phyloP scores from a whole-genome alignment of 768 basidiomycete species.

The Obba rivulosa region DNA sequence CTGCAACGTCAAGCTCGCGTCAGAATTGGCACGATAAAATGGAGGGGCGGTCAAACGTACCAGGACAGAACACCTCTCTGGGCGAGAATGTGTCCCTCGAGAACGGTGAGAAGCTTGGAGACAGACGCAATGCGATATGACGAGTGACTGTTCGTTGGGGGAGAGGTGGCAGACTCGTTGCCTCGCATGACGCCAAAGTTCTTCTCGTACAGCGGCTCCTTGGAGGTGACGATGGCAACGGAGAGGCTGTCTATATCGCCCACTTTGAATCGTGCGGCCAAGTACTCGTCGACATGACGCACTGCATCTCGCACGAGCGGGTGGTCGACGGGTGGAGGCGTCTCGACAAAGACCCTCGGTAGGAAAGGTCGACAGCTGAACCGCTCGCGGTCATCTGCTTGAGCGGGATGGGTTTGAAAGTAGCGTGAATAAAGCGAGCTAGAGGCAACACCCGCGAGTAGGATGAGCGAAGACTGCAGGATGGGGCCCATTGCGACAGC shows the following conservation, averaged over 20 bases:
- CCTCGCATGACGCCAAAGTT: slow-evolving; percentile 37
- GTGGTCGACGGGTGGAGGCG: slow-evolving; percentile 12
- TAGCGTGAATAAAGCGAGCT: no score
- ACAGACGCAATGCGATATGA: slow-evolving; percentile 49
- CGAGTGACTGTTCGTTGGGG: slow-evolving; percentile 28
- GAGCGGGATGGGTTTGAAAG: not conserved
- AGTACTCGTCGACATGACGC: slow-evolving; percentile 8
- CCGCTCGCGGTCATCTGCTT: slow-evolving; percentile 5
- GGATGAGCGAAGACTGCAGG: no score
- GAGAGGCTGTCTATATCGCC: slow-evolving; percentile 45
- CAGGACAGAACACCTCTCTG: slow-evolving; percentile 34
- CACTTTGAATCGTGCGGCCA: slow-evolving; percentile 16
- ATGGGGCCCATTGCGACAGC: no score
- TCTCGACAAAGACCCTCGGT: slow-evolving; percentile 20
- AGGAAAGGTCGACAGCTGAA: slow-evolving; percentile 23
- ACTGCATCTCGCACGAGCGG: slow-evolving; percentile 10
- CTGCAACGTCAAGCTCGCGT: slow-evolving; percentile 18
- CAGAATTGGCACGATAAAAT: not conserved
- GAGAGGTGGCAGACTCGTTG: slow-evolving; percentile 32
- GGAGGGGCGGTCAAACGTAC: slow-evolving; percentile 12
- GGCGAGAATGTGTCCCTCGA: slow-evolving; percentile 44
- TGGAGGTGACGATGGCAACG: slow-evolving; percentile 41
- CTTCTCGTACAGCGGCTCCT: slow-evolving; percentile 39
- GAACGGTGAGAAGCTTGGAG: slow-evolving; percentile 44
- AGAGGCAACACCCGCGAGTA: no score